Base-by-base conservation (phyloP, 2,329 filamentous ascomycete species). In the Diaporthe ampelina region DNA sequence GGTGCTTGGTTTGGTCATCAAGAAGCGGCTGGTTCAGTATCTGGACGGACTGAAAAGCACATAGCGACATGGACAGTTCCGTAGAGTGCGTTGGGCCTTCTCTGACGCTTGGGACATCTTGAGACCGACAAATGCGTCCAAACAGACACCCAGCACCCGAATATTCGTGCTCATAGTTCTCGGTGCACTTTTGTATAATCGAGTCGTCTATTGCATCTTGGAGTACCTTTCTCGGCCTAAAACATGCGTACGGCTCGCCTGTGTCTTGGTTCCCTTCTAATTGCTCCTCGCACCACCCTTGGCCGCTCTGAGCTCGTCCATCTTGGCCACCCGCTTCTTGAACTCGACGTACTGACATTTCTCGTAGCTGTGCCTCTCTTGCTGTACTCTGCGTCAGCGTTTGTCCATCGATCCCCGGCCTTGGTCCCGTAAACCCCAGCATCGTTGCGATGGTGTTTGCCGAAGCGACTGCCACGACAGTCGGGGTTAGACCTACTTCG, bases 311-410 rank as follows among this genome's bases (percentile, higher is more conserved):
- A 99, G 86, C 88, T 99, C 95, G 81, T 98, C 92, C 97, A 99
- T 99, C 92, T 98, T 98, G 82, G 94, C 94, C 78, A 99, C 97
- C 74, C 97, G 92, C 90, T 96, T 95, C 92, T 98, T 98, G 90
- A 99, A 99, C 84, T 98, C 97, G 78, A 94, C 94, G 86, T 99
- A 99, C 83, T 99, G 97, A 91, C 97, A 99, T 85, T 98, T 98
- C 84, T 99, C 97, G 89, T 99, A 99, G 82, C 92, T 93, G 87
- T 99, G 97, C 88, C 97, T 90, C 89, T 99, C 97, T 84, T 95
- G 92, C 97, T 98, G 82, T 75, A 74, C 50, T 43, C 5, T 50
- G 65, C 74, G 45, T 73, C 65, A 71, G 74, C 72, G 9, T 19
- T 45, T 40, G 50, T 50, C 37, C 58, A 24, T 32, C 21, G 32